Conservation (phyloP, 345 rosid species). For the Tarenaya hassleriana region DNA sequence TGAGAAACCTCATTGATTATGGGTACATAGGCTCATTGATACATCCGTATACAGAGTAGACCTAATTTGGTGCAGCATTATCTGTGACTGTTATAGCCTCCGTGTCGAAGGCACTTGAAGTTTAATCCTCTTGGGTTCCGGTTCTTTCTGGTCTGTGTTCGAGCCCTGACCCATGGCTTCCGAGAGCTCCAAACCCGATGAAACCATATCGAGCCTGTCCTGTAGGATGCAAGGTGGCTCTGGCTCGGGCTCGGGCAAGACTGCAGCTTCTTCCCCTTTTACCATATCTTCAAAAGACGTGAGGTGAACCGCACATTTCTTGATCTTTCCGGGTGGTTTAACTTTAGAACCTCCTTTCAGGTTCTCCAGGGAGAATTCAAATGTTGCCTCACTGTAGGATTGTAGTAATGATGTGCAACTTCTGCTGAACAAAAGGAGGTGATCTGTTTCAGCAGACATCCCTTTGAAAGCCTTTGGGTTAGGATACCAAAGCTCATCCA, state of each 20-base stretch:
- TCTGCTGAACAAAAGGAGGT: slow-evolving; percentile 29
- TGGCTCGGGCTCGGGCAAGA: slow-evolving; percentile 5
- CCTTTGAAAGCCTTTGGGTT: slow-evolving; percentile 23
- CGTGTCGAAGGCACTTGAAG: slow-evolving; percentile 10
- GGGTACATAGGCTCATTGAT: no score
- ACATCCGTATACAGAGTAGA: no score
- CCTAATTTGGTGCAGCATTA: no score
- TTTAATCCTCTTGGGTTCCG: slow-evolving; percentile 19
- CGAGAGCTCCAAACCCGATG: slow-evolving; percentile 16
- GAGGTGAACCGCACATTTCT: slow-evolving; percentile 25
- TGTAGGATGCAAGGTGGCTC: neutral
- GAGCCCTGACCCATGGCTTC: neutral
- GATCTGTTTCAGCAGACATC: slow-evolving; percentile 22
- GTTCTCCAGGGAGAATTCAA: slow-evolving; percentile 21
- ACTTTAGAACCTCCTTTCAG: slow-evolving; percentile 8
- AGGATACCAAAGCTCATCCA: slow-evolving; percentile 31
- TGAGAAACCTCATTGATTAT: no score
- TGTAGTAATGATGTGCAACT: slow-evolving; percentile 18
- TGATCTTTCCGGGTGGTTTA: slow-evolving; percentile 16
- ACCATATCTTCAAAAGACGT: slow-evolving; percentile 21
- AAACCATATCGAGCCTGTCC: neutral
- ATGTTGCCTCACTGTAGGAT: slow-evolving; percentile 14
- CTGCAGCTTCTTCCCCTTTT: slow-evolving; percentile 11
- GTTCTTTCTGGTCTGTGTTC: slow-evolving; percentile 8
- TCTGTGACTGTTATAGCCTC: neutral